A percentile compares a stretch with the other conserved stretches of the same genome.
Evolutionary conservation across 805 yeast genomes (phyloP).

Genomic region (Candida sonorensis): DNA sequence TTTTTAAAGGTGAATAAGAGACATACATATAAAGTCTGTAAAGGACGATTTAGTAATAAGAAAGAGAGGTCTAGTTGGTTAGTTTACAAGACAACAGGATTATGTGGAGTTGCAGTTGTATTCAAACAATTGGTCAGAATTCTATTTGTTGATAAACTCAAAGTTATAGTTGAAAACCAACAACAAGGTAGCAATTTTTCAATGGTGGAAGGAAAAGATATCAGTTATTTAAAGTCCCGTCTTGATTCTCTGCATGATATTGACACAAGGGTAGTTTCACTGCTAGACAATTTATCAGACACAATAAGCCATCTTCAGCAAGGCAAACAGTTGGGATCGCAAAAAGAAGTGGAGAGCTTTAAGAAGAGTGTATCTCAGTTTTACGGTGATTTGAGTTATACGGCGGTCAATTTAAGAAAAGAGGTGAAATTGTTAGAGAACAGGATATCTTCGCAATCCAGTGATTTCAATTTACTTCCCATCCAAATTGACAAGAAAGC

Average conservation of each 20-base stretch:
- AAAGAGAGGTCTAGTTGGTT: no score
- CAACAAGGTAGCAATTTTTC: no score
- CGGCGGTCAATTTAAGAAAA: constrained; percentile 53
- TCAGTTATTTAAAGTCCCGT: constrained; percentile 38
- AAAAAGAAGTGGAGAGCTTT: constrained; percentile 31
- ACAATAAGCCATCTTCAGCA: constrained; percentile 36
- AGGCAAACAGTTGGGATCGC: constrained; percentile 22
- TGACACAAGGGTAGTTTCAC: constrained; percentile 43
- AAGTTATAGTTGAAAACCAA: no score
- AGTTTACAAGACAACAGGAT: no score
- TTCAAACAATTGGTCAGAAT: no score
- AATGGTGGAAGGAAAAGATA: constrained; percentile 9
- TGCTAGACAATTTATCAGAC: constrained; percentile 42
- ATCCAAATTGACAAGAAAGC: constrained; percentile 65
- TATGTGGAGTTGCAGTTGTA: no score
- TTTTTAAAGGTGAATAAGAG: no score
- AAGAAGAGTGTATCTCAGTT: constrained; percentile 38
- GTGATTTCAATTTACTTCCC: constrained; percentile 46
- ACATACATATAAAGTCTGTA: no score
- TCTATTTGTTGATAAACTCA: no score
- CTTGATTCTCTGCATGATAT: constrained; percentile 45
- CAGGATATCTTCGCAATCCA: constrained; percentile 35
- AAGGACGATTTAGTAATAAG: no score
- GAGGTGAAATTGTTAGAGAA: constrained; percentile 64
- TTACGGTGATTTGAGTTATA: constrained; percentile 46